Base-by-base conservation (phyloP, 805 yeast species). In the Pichia ethanolica region DNA sequence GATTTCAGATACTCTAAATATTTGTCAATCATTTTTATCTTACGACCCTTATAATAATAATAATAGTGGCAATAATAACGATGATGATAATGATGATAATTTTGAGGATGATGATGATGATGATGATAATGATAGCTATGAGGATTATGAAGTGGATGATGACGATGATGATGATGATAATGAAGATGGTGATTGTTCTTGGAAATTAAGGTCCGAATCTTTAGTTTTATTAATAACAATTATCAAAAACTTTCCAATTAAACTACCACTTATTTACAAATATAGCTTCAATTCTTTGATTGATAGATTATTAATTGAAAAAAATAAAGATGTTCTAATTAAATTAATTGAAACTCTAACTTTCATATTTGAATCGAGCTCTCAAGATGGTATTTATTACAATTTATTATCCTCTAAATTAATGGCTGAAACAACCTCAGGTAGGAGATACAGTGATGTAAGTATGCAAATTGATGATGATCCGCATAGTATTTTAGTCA, bases 201-300 rank as follows among this genome's bases (percentile, higher is more conserved):
- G 90, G 85, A 82, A 78, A 54, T 64, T 86, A 20, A 69, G 93
- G 51, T 68, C 77, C 39, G 74, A 73, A 47, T 66, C 86, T 0
- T 78, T 7, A 66, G 65, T 33, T 58, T 81, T 35, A 57, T 75
- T 7, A 62, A 71, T 14, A 58, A 9, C 71, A 0, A 49, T 77
- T 12, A 64, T 75, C n/a, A 58, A 57, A 3, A 54, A 59, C 2
- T 69, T 67, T 46, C 78, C 82, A 3, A 47, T 52, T 1, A 49
- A 60, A 1, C 57, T 79, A 14, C 62, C 71, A 6, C 39, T 55
- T 3, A 51, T 77, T 8, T 73, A 71, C 48, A 50, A 60, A 3
- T 40, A 49, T 1, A 59, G 68, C 11, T 66, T 71, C 48, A 63
- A 57, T 7, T 51, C 51, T 1, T 46, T 78, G 5, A 56, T 75